phyloP scores from a whole-genome alignment of 805 yeast species.

The Ogataea corticis region DNA sequence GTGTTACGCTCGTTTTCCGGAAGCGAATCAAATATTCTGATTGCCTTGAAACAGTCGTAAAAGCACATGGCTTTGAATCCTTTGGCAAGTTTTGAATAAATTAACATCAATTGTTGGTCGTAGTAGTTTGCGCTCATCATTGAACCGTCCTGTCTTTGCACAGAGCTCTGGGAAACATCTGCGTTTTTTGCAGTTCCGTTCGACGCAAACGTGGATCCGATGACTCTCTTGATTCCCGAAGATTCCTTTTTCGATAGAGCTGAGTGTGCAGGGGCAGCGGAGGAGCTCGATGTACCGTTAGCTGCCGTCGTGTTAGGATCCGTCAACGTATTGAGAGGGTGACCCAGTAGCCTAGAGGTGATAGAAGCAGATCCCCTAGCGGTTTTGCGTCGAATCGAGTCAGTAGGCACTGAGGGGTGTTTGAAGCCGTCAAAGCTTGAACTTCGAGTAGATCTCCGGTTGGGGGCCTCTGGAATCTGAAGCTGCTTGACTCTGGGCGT shows the following conservation, averaged over 20 bases:
- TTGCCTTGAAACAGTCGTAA: slow-evolving; percentile 80
- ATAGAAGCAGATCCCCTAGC: slow-evolving; percentile 27
- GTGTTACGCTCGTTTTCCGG: slow-evolving; percentile 65
- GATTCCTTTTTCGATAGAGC: slow-evolving; percentile 16
- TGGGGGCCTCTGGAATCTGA: slow-evolving; percentile 40
- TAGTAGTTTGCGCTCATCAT: slow-evolving; percentile 6
- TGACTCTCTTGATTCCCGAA: slow-evolving; percentile 25
- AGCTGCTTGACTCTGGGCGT: slow-evolving; percentile 43
- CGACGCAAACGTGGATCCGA: slow-evolving; percentile 24
- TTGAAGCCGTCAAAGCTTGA: slow-evolving; percentile 25
- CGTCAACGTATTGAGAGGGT: slow-evolving; percentile 26
- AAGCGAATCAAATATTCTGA: slow-evolving; percentile 62
- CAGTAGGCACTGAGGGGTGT: slow-evolving; percentile 27
- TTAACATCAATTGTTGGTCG: slow-evolving; percentile 44
- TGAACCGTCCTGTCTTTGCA: slow-evolving; percentile 19
- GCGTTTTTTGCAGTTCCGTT: slow-evolving; percentile 6
- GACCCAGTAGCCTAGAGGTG: slow-evolving; percentile 31
- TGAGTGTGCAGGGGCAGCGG: slow-evolving; percentile 7
- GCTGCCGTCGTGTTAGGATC: slow-evolving; percentile 25
- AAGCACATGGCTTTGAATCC: slow-evolving; percentile 59
- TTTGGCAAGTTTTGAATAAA: slow-evolving; percentile 58
- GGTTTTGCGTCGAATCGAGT: slow-evolving; percentile 29
- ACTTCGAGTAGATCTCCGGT: slow-evolving; percentile 35
- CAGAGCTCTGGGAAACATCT: slow-evolving; percentile 16
- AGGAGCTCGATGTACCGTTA: slow-evolving; percentile 7